phyloP scores from a whole-genome alignment of 345 rosid species.

The Psidium guajava region DNA sequence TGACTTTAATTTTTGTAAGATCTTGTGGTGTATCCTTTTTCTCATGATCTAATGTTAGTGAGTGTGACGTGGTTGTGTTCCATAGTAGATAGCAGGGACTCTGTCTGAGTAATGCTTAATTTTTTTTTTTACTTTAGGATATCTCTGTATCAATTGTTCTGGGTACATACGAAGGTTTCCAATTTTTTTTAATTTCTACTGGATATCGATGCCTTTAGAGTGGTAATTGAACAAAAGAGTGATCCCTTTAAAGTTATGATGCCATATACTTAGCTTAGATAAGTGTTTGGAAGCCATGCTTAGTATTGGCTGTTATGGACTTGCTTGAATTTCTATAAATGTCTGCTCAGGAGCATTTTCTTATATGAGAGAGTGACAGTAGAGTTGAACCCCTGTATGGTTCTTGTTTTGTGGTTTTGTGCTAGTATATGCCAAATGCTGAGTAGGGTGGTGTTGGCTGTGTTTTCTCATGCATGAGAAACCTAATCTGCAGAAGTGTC shows the following conservation, averaged over 20 bases:
- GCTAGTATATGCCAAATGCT: not conserved
- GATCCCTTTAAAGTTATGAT: not conserved
- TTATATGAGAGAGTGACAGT: not conserved
- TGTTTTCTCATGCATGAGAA: not conserved
- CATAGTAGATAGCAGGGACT: not conserved
- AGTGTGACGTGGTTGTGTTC: not conserved
- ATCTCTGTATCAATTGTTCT: not conserved
- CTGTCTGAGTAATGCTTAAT: not conserved
- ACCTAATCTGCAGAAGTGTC: not conserved
- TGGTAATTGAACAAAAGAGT: not conserved
- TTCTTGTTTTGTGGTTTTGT: not conserved
- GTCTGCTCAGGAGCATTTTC: not conserved
- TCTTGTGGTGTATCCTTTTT: not conserved
- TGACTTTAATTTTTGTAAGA: not conserved
- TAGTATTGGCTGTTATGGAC: not conserved
- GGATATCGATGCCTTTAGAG: not conserved
- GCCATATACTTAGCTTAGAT: not conserved
- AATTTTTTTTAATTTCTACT: not conserved
- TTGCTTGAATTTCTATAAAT: not conserved
- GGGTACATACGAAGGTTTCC: not conserved
- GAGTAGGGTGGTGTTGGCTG: not conserved
- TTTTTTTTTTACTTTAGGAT: not conserved
- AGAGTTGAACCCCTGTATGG: not conserved
- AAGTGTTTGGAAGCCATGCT: not conserved
- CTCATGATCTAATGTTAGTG: not conserved